Evolutionary conservation across 805 yeast genomes (phyloP).

Genomic region (Candida easanensis): DNA sequence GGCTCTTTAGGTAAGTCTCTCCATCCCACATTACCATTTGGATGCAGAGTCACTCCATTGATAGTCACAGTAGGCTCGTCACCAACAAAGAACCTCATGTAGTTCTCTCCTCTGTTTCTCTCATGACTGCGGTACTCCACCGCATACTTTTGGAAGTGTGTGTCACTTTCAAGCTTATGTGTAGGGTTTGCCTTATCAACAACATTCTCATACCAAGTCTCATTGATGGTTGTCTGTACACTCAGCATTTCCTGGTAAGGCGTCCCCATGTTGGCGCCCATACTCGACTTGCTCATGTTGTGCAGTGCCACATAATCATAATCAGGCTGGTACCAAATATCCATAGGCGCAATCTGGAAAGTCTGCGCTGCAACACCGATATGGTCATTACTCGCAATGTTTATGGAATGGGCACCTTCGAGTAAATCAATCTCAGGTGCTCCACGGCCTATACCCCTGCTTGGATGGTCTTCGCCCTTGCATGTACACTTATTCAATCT

Average conservation of each 20-base stretch:
- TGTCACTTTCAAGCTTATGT: conserved; percentile 2
- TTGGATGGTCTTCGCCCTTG: conserved; percentile 44
- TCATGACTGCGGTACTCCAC: conserved; percentile 41
- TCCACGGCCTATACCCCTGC: conserved; percentile 46
- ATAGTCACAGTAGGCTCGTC: conserved; percentile 45
- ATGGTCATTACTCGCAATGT: conserved; percentile 21
- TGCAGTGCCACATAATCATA: conserved; percentile 43
- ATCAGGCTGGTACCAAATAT: conserved; percentile 52
- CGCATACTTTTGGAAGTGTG: conserved; percentile 40
- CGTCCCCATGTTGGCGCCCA: conserved; percentile 48
- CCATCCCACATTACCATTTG: conserved; percentile 50
- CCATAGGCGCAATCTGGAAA: conserved; percentile 49
- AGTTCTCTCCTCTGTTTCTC: conserved; percentile 24
- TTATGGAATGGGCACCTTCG: conserved; percentile 42
- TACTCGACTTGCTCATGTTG: conserved; percentile 38
- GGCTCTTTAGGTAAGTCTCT: conserved; percentile 48
- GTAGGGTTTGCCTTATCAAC: conserved; percentile 18
- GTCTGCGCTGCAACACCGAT: conserved; percentile 49
- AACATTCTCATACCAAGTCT: conserved; percentile 43
- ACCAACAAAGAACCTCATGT: conserved; percentile 43
- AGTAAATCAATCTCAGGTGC: conserved; percentile 50
- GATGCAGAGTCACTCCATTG: conserved; percentile 41
- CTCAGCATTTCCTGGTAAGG: conserved; percentile 51
- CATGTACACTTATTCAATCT: conserved; percentile 43
- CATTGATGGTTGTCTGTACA: conserved; percentile 42